Evolutionary conservation across 345 rosid genomes (phyloP).

Genomic region (Anastatica hierochuntica): DNA sequence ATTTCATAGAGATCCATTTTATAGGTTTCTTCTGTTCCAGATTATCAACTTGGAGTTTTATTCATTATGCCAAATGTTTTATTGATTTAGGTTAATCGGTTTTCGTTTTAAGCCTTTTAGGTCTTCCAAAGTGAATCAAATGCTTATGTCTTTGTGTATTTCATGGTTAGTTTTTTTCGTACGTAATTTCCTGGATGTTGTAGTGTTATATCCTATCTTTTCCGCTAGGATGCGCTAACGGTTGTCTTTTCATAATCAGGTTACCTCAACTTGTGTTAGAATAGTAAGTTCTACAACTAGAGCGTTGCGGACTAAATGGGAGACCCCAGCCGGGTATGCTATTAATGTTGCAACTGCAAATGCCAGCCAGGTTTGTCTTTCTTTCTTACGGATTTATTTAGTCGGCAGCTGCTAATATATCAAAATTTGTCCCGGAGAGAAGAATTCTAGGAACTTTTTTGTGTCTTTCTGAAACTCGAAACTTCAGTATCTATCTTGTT

Average conservation of each 20-base stretch:
- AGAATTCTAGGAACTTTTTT: no score
- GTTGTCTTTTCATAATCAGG: slow-evolving; percentile 37
- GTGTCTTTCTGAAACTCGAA: no score
- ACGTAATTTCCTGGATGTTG: no score
- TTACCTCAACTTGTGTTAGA: slow-evolving; percentile 81
- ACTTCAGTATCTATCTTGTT: neutral
- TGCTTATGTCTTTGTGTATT: no score
- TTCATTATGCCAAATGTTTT: no score
- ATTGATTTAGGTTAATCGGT: no score
- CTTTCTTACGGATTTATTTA: neutral
- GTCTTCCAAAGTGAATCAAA: slow-evolving; percentile 4
- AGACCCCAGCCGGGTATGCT: slow-evolving; percentile 67
- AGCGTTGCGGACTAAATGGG: slow-evolving; percentile 69
- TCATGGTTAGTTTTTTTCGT: no score
- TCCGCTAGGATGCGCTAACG: neutral
- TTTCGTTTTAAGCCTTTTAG: no score
- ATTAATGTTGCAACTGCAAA: slow-evolving; percentile 95
- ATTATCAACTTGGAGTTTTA: no score
- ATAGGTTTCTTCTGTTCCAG: no score
- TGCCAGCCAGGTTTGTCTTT: slow-evolving; percentile 72
- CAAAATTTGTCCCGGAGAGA: neutral
- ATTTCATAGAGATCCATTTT: no score
- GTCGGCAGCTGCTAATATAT: neutral
- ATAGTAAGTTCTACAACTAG: slow-evolving; percentile 71
- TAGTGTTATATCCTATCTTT: slow-evolving; percentile 1